Evolutionary conservation across 176 grass and related monocot species (phyloP), one percentile per base, ranked within the genome.

Genomic region (Eleusine indica): DNA sequence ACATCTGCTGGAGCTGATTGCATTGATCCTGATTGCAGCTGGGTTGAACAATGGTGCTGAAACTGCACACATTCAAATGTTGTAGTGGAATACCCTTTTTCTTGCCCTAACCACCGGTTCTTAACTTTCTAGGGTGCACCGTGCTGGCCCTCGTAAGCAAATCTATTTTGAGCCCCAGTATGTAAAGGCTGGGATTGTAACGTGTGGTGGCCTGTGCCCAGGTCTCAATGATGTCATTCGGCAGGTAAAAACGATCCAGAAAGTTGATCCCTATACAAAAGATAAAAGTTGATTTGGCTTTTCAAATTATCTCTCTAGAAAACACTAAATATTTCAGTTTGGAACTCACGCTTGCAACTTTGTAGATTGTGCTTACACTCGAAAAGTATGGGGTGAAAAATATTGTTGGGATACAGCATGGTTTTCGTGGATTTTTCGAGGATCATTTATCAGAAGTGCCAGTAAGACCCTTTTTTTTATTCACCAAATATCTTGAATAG

Each of bases 161-260:
- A 96, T 99, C 85, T 99, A 90, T 86, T 99, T 88, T 80, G 93
- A 99, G 86, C 96, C 96, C 18, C 88, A 57, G 41, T 77, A 68
- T 83, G 93, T 99, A 66, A 99, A 96, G 86, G 96, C 96, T 83
- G 96, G 89, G 49, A 99, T 99, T 77, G 78, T 99, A 66, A 90
- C 96, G 4, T 99, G 96, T 82, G 96, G 96, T 70, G 91, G 96
- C 46, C 91, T 99, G 54, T 99, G 96, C 85, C 96, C 93, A 74
- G 96, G 96, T 81, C 91, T 99, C 74, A 99, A 99, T 90, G 96
- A 96, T 76, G 96, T 96, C 47, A 99, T 99, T 77, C 78, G 96
- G 77, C 91, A 99, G 91, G 96, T 96, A 63, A 61, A 71, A 80
- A 75, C 43, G 6, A 54, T 52, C 54, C 54, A 62, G 54, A 12